Base-by-base conservation (phyloP, 1,139 yeast genomes). In the Pichia sp. region DNA sequence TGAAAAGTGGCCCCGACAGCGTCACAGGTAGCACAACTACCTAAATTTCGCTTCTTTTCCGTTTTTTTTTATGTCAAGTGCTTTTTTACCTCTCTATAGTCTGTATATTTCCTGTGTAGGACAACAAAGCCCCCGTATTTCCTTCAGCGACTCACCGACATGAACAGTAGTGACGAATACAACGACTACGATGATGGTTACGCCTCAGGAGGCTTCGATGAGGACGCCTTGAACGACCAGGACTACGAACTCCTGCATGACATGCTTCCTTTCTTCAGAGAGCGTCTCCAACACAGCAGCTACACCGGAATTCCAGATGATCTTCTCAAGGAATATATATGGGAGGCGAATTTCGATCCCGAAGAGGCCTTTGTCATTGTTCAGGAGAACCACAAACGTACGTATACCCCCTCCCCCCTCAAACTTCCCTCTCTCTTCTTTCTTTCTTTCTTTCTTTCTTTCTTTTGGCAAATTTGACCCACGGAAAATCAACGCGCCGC, bases 321-420 rank as follows among this genome's bases (percentile, higher is more conserved):
- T 11, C 44, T 54, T 10, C 53, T 59, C 29, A 59, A 59, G 16
- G 57, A 57, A 19, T 54, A 57, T 38, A 53, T 59, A 8, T 59
- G 59, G 54, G 58, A 56, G 15, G 36, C 55, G 6, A 45, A 56
- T 30, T 59, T 54, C 40, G 51, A 57, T 36, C 40, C 51, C 5
- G 54, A 54, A 11, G 56, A 49, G 40, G 60, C 61, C 10, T 44
- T 49, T 4, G 45, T 26, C 6, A 45, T 56, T 23, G 73, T 77
- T 16, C 34, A 45, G 36, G 57, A 56, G 16, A 49, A 50, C n/a
- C 55, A 56, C 32, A 45, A 51, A 45, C 55, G 57, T 53, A 56
- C 76, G 68, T 86, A 84, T 77, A 82, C 23, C 23, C 23, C 23
- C 23, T 75, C 19, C 30, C n/a, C 23, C n/a, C n/a, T n/a, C n/a